Evolutionary conservation across 441 rosid species (phyloP), one percentile per base, ranked within the genome.

Genomic region (Bruguiera hainesii): DNA sequence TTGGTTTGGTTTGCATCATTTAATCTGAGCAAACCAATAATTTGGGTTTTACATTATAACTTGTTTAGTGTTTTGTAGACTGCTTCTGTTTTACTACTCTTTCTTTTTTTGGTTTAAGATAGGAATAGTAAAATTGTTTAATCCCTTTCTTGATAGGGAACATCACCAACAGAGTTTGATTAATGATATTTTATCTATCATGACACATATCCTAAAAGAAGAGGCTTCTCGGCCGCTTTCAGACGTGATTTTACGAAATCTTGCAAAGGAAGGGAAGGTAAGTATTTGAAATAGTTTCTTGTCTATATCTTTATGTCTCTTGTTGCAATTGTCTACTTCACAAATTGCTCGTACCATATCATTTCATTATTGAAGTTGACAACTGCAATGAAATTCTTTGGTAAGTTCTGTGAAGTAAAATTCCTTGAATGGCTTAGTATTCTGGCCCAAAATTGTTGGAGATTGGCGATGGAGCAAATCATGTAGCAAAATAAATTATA

Each of bases 261-360:
- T 95, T 75, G 68, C 87, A 49, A 82, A 84, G 82, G 89, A 86
- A 71, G 84, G 73, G 73, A 81, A 78, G 87, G 99, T 83, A 76
- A 42, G 75, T 79, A 52, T 68, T 70, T 68, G 65, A 53, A 42
- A 65, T 30, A 51, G 64, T 52, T 55, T 66, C 21, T 23, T 57
- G 7, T 69, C 29, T 23, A 6, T 26, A 60, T 51, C 7, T 26
- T 31, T 35, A 31, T 25, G 16, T 23, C 48, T 56, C 7, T 58
- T 53, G 7, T 26, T 8, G 58, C 16, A 42, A 42, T 42, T 55
- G 6, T 26, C 39, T 55, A 20, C 13, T 1, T 59, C n/a, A 3
- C 50, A 62, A 56, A 48, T 60, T 52, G 18, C 20, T 59, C 18
- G 25, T 57, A 26, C 48, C 48, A 42, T 42, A 13, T 42, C 3